Evolutionary conservation across 2,329 filamentous ascomycete genomes (phyloP), one percentile per base, ranked within the genome.

Genomic region (Cephalotrichum gorgonifer): DNA sequence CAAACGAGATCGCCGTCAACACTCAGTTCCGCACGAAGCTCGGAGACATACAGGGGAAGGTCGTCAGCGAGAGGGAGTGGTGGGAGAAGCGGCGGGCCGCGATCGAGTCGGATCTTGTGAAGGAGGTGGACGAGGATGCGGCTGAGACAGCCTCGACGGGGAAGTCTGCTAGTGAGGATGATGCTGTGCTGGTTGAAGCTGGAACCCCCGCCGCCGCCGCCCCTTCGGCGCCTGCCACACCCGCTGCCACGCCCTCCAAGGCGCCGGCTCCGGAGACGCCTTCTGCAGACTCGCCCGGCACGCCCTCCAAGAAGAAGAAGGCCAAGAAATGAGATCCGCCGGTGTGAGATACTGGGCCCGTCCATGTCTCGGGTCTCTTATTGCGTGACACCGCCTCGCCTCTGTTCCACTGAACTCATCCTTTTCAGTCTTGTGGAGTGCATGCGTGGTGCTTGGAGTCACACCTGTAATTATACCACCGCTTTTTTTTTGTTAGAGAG

Each of bases 1-100:
- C 93, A 49, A 95, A 95, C 67, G 93, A 98, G 68, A 96, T 98
- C 68, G 82, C 86, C 51, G 85, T 88, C 61, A 96, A 96, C 69
- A 78, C 79, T 39, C 70, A 82, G 43, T 77, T 95, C 60, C 86
- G 88, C 56, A 75, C 83, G 55, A 79, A 83, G 45, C 75, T 95
- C 20, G 78, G 83, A 43, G 85, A 89, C 54, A 81, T 95, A 51
- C 82, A 90, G 58, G 70, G 73, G 26, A 84, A 87, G 60, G 72
- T 81, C 2, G 74, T 78, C 9, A 72, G 80, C 38, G 93, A 97
- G 69, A 87, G 86, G 69, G 76, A 84, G 60, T 95, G 89, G 88
- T 98, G 93, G 93, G 87, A 88, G 63, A 86, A 86, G 73, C 86
- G 85, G 62, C 79, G 82, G 57, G 76, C 79, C 43, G 76, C 75